Base-by-base conservation (phyloP, 83 land plant genomes). In the Isoetes engelmannii region DNA sequence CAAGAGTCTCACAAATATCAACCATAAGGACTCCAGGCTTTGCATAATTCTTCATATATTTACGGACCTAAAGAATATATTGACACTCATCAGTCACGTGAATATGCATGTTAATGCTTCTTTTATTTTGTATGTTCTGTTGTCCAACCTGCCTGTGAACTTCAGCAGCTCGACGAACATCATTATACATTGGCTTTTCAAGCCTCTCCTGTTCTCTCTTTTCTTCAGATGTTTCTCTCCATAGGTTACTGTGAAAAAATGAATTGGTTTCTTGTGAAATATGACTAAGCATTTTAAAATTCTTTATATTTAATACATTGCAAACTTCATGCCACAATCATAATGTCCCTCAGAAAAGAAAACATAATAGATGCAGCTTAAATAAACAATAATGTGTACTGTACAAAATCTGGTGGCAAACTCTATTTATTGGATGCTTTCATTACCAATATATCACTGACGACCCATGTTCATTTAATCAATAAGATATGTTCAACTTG, bases 141-240 rank as follows among this genome's bases (percentile, higher is more conserved):
- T 10, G n/a, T 13, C 46, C 21, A 65, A 92, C 99, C 92, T 94
- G 99, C 19, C 99, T 87, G 71, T 94, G 99, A 44, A 94, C 99
- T 83, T 94, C 99, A 7, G 99, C 99, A 57, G 99, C 99, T 72
- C 76, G 88, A 49, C 99, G 89, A 56, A 94, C 82, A 19, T 81
- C 81, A 82, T 90, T 94, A 65, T 94, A 94, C 50, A 86, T 83
- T 45, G 99, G 99, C 46, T 90, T 94, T 47, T 94, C 84, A 20
- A 94, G 78, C 57, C 99, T 85, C 79, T 94, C 99, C 69, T 84
- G 81, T 46, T 86, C 96, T 63, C 97, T 82, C 71, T 94, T 94
- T 58, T 94, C 99, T 69, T 86, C 97, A 37, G 99, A 90, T 19
- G 99, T 94, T 56, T 74, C 78, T 67, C 99, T 84, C 99, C 99